These are phyloP conservation scores for Filobasidium wieringae DNA, from an alignment of 768 basidiomycete species.

Conservation along the genomic window DNA sequence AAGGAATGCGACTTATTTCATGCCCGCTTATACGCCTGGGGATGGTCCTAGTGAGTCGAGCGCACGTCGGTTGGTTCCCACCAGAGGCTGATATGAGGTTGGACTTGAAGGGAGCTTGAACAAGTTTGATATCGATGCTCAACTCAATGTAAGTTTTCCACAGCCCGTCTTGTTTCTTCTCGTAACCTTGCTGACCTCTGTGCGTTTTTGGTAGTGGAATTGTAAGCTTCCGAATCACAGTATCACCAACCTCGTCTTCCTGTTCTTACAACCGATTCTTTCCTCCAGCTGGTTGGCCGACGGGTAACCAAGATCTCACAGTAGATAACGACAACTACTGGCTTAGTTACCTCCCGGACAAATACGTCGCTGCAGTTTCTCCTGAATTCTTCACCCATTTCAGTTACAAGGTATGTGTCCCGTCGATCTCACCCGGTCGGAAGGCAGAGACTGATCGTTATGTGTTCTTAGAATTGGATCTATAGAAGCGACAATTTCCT, in stretches of 20 bases:
- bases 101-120: constrained; percentile 34
- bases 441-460: background rate
- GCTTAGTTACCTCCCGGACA: background rate
- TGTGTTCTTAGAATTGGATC: constrained; percentile 37
- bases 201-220: no score
- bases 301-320: background rate
- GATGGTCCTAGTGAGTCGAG: constrained; percentile 36
- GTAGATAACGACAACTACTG: constrained; percentile 4
- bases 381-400: constrained; percentile 41
- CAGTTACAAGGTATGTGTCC: constrained; percentile 20
- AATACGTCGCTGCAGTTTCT: constrained; percentile 5
- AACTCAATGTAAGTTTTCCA: constrained; percentile 25
- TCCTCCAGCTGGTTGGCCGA: constrained; percentile 1
- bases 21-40: constrained; percentile 6
- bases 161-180: no score
- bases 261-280: background rate
- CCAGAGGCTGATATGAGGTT: background rate
- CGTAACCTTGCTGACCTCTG: no score
- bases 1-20: constrained; percentile 7
- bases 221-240: background rate
- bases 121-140: constrained; percentile 25
- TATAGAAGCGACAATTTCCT: constrained; percentile 39
- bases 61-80: constrained; percentile 24
- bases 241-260: no score
- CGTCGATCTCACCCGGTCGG: background rate